Conservation (phyloP, 75 land plant genomes). For the Azolla pinnata region DNA sequence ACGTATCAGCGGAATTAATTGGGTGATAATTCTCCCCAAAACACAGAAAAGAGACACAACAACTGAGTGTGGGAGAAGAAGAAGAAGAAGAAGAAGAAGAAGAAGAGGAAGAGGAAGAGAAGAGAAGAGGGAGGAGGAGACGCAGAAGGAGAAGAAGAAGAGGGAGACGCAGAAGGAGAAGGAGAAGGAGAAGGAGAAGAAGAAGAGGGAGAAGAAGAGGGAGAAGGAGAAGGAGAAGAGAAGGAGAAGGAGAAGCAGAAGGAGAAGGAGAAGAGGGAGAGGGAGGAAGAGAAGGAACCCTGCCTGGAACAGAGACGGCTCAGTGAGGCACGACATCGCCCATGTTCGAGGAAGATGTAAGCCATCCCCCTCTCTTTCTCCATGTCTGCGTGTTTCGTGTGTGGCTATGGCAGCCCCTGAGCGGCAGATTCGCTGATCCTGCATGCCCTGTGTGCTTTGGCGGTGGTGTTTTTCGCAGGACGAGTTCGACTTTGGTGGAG, state of each 20-base stretch:
- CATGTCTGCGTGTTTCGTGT: too few species aligned
- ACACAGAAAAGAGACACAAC: neutral
- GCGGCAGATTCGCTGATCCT: neutral
- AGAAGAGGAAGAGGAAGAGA: constrained; percentile 3
- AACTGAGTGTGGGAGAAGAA: neutral
- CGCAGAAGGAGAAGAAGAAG: neutral
- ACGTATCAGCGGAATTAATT: neutral
- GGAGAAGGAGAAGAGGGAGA: constrained; percentile 1
- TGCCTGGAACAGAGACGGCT: neutral
- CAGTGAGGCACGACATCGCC: neutral
- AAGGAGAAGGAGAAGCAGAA: neutral
- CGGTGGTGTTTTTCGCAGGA: constrained; percentile 9
- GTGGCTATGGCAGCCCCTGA: neutral
- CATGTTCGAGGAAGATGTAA: too few species aligned
- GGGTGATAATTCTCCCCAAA: too few species aligned
- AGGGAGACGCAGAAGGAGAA: neutral
- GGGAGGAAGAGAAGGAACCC: constrained; percentile 4
- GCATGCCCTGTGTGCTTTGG: neutral
- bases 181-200: neutral
- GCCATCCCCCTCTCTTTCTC: too few species aligned
- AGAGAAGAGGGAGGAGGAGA: neutral
- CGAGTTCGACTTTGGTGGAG: constrained; percentile 28
- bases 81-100: constrained; percentile 1
- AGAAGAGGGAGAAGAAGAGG: constrained; percentile 2
- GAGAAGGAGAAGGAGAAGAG: constrained; percentile 2